Evolutionary conservation across 495 filamentous ascomycete species (phyloP).

Genomic region (Talaromyces adpressus): DNA sequence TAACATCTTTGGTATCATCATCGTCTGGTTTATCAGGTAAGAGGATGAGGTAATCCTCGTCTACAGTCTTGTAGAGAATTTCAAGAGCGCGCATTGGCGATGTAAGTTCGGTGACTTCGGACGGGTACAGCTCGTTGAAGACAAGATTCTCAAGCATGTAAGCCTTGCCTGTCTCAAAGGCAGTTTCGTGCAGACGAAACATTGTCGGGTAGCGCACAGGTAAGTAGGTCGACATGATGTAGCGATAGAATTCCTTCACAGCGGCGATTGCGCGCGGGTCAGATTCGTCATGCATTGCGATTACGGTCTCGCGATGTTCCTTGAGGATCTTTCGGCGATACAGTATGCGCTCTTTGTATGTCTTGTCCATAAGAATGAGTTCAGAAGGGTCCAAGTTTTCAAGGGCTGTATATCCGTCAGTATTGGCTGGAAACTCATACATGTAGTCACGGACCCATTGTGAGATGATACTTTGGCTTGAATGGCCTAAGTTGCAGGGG

Average conservation of each 20-base stretch:
- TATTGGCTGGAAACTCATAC: conserved; percentile 4
- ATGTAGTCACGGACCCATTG: conserved; percentile 52
- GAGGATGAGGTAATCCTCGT: conserved; percentile 73
- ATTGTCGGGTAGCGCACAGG: conserved; percentile 58
- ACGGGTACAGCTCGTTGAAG: conserved; percentile 35
- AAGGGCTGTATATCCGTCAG: conserved; percentile 27
- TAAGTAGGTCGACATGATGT: conserved; percentile 55
- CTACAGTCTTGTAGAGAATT: conserved; percentile 52
- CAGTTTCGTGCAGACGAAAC: conserved; percentile 36
- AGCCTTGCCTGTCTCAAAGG: conserved; percentile 15
- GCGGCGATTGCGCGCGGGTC: conserved; percentile 34
- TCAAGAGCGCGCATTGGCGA: conserved; percentile 28
- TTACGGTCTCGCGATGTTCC: conserved; percentile 36
- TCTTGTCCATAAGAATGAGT: conserved; percentile 59
- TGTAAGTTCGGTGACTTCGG: conserved; percentile 12
- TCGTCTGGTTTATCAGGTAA: conserved; percentile 34
- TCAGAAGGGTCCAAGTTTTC: conserved; percentile 48
- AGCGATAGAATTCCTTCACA: conserved; percentile 59
- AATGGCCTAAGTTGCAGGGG: conserved; percentile 60
- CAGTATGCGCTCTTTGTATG: conserved; percentile 49
- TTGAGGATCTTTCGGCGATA: conserved; percentile 45
- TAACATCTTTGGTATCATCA: conserved; percentile 4
- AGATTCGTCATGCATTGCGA: conserved; percentile 36
- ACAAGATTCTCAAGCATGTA: conserved; percentile 35
- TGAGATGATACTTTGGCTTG: conserved; percentile 64